A percentile compares a stretch with the other conserved stretches of the same genome.
Evolutionary conservation across 2,329 filamentous ascomycete species (phyloP).

Genomic region (Juglanconis sp.): DNA sequence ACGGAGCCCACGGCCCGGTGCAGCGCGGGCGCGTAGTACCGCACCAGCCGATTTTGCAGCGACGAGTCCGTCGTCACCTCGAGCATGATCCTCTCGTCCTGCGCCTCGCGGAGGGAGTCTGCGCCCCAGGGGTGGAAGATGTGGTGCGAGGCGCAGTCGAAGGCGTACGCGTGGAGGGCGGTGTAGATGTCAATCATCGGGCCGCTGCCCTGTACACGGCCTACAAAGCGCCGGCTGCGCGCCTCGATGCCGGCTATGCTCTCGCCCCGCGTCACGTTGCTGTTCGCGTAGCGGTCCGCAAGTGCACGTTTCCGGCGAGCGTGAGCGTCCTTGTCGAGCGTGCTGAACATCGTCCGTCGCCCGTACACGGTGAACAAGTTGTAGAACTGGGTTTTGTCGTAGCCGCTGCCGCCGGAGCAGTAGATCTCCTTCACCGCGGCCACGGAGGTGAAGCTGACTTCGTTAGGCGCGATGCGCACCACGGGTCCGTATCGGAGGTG

Average conservation of each 20-base stretch:
- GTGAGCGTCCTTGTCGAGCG: conserved; percentile 57
- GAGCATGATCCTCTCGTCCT: conserved; percentile 65
- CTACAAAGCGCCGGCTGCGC: conserved; percentile 53
- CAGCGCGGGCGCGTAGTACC: conserved; percentile 53
- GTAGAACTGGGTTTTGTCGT: conserved; percentile 65
- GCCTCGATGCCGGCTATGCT: conserved; percentile 57
- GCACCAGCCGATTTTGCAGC: conserved; percentile 59
- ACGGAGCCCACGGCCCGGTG: conserved; percentile 45
- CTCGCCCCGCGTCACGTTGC: conserved; percentile 56
- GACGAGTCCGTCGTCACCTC: conserved; percentile 67
- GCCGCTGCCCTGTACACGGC: conserved; percentile 46
- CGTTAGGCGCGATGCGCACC: conserved; percentile 55
- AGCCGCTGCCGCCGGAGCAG: conserved; percentile 58
- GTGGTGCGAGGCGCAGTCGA: conserved; percentile 67
- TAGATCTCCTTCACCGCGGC: conserved; percentile 62
- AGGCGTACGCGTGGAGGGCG: conserved; percentile 63
- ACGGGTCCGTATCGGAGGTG: conserved; percentile 55
- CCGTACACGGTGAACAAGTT: conserved; percentile 57
- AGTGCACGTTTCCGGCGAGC: conserved; percentile 60
- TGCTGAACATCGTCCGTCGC: conserved; percentile 59
- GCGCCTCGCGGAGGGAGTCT: conserved; percentile 50
- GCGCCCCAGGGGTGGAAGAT: conserved; percentile 66
- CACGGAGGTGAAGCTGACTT: conserved; percentile 56
- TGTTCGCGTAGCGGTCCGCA: conserved; percentile 67
- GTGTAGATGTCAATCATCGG: conserved; percentile 61